Evolutionary conservation across 1,284 basidiomycete species (phyloP).

Genomic region (Prillingera fragicola): DNA sequence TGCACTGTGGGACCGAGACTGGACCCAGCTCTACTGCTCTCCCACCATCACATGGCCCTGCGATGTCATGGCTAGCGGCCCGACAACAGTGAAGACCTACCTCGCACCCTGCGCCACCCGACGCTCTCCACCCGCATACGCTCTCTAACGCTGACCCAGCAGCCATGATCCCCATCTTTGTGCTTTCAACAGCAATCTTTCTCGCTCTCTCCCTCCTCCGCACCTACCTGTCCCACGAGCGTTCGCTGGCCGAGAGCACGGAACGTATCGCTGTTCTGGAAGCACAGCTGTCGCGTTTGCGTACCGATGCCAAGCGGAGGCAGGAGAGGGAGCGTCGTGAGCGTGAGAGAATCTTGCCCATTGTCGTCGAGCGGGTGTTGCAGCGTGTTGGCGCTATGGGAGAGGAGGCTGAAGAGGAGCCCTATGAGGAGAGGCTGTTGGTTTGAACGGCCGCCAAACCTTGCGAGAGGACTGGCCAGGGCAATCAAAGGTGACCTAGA

Average conservation of each 20-base stretch:
- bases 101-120: not conserved
- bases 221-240: slow-evolving; percentile 40
- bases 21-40: too few relatives aligned
- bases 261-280: slow-evolving; percentile 41
- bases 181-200: slow-evolving; percentile 45
- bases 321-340: slow-evolving; percentile 35
- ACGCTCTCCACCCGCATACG: not conserved
- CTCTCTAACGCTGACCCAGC: slow-evolving; percentile 7
- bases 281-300: slow-evolving; percentile 29
- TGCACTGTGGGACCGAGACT: too few relatives aligned
- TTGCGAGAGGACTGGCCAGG: too few relatives aligned
- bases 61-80: not conserved
- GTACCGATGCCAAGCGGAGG: slow-evolving; percentile 22
- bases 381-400: slow-evolving; percentile 36
- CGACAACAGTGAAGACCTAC: not conserved
- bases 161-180: slow-evolving; percentile 47
- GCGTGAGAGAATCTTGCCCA: slow-evolving; percentile 40
- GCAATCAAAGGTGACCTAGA: too few relatives aligned
- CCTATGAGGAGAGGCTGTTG: slow-evolving; percentile 25
- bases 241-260: slow-evolving; percentile 33
- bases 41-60: not conserved
- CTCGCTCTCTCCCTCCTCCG: slow-evolving; percentile 39
- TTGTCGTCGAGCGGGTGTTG: slow-evolving; percentile 43
- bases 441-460: too few relatives aligned
- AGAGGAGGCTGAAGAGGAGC: slow-evolving; percentile 21